Conservation (phyloP, 1,284 basidiomycete genomes). For the Puccinia sorghi region DNA sequence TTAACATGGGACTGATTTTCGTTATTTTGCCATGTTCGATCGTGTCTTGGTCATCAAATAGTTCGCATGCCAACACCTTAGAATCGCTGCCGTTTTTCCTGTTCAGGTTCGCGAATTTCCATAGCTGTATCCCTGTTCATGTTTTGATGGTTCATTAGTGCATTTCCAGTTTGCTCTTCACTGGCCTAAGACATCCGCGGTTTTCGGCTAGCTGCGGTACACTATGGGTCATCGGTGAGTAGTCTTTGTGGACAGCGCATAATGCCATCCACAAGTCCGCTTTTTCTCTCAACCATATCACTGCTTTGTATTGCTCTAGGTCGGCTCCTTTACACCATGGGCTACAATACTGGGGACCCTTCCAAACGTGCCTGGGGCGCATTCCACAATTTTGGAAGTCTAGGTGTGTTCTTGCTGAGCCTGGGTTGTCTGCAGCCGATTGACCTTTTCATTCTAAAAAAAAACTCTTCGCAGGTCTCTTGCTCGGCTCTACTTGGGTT, state of each 20-base stretch:
- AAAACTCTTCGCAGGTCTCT: constrained; percentile 1
- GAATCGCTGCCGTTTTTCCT: constrained; percentile 36
- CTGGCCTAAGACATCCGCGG: constrained; percentile 30
- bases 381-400: constrained; percentile 18
- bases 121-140: neutral
- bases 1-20: no score
- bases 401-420: constrained; percentile 7
- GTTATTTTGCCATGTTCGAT: no score
- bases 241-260: no score
- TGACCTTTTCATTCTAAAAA: neutral
- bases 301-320: constrained; percentile 4
- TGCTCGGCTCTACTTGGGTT: constrained; percentile 36
- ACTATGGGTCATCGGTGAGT: constrained; percentile 36
- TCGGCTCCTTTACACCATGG: constrained; percentile 23
- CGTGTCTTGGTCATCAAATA: neutral
- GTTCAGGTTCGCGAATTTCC: constrained; percentile 9
- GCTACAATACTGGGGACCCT: constrained; percentile 30
- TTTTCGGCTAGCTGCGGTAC: constrained; percentile 33
- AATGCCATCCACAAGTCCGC: neutral
- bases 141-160: neutral
- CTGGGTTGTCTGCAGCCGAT: neutral
- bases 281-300: neutral
- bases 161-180: constrained; percentile 32
- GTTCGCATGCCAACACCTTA: constrained; percentile 42
- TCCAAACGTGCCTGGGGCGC: constrained; percentile 14